Base-by-base conservation (phyloP, 768 basidiomycete genomes). In the Mycena polygramma region DNA sequence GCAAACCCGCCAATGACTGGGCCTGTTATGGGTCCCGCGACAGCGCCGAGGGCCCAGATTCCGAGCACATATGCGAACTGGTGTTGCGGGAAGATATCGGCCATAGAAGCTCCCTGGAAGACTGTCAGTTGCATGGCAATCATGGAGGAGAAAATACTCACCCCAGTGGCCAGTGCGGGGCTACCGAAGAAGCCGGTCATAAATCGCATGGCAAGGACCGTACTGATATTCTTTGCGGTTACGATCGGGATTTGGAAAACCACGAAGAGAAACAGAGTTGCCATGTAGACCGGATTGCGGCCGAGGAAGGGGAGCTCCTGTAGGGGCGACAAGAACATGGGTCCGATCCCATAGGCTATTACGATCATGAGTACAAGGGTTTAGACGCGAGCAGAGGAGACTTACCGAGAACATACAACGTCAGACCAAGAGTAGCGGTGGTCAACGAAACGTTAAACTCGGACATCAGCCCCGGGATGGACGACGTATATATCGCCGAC, bases 211-310 rank as follows among this genome's bases (percentile, higher is more conserved):
- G 76, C 76, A 41, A 81, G 75, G 48, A 80, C 62, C 66, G 76
- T 77, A 37, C 69, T 74, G 35, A 79, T 73, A 64, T 79, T 80
- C 30, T 70, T 74, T 3, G 79, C 75, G 10, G 78, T 73, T 46
- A 77, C 76, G 5, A 77, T 80, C 5, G 80, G 80, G 5, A 81
- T 74, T 70, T 81, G 79, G 57, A 81, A 72, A 13, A 78, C 58
- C 59, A 79, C 75, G 70, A 80, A 80, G 53, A 79, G 20, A 63
- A 57, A 57, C 5, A 57, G 55, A n/a, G 39, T 52, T 9, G 51
- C 51, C 51, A 52, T 30, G 24, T 52, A 52, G 22, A 52, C 51
- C 4, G 51, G 51, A 24, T 52, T 52, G 51, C 51, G 51, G 24
- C 53, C 53, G 9, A 54, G 53, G 7, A 54, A 36, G 14, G 53